A percentile compares a stretch with the other conserved stretches of the same genome.
phyloP scores from a whole-genome alignment of 2,329 filamentous ascomycete species.

The Aspergillus hortae region DNA sequence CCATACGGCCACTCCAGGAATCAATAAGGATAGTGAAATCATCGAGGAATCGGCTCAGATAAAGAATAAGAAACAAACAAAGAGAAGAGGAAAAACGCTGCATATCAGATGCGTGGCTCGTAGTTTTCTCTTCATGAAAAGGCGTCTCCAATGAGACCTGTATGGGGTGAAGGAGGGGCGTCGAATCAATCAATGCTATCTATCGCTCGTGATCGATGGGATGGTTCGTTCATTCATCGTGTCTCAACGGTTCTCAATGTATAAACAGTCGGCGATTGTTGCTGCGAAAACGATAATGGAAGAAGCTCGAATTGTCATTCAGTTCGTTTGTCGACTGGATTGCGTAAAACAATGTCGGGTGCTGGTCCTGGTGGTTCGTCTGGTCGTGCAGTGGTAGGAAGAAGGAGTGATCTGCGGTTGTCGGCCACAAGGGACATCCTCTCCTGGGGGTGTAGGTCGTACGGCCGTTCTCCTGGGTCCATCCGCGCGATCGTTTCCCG shows the following conservation, averaged over 20 bases:
- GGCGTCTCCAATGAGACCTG: conserved; percentile 13
- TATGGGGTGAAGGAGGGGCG: conserved; percentile 3
- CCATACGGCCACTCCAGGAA: conserved; percentile 5
- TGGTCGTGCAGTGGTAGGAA: conserved; percentile 20
- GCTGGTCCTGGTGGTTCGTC: conserved; percentile 19
- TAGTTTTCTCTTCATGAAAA: conserved; percentile 14
- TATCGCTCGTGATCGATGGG: conserved; percentile 27
- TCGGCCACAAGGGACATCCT: conserved; percentile 22
- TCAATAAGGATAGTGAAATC: neutral
- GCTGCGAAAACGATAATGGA: too few species aligned
- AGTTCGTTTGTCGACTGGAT: conserved; percentile 16
- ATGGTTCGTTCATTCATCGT: conserved; percentile 23
- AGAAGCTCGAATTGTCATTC: conserved; percentile 9
- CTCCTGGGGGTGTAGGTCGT: conserved; percentile 19
- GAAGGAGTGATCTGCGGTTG: conserved; percentile 20
- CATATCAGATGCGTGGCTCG: conserved; percentile 11
- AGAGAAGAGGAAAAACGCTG: conserved; percentile 3
- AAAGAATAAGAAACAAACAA: conserved; percentile 1
- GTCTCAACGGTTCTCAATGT: conserved; percentile 9
- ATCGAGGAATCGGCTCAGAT: neutral
- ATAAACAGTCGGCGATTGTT: neutral
- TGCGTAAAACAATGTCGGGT: conserved; percentile 18
- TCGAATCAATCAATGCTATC: conserved; percentile 23
- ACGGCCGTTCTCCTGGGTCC: conserved; percentile 21
- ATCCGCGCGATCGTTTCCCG: conserved; percentile 24